A percentile compares a stretch with the other conserved stretches of the same genome.
Conservation (phyloP, 1,284 basidiomycete genomes). For the Sphaerobolus stellatus region DNA sequence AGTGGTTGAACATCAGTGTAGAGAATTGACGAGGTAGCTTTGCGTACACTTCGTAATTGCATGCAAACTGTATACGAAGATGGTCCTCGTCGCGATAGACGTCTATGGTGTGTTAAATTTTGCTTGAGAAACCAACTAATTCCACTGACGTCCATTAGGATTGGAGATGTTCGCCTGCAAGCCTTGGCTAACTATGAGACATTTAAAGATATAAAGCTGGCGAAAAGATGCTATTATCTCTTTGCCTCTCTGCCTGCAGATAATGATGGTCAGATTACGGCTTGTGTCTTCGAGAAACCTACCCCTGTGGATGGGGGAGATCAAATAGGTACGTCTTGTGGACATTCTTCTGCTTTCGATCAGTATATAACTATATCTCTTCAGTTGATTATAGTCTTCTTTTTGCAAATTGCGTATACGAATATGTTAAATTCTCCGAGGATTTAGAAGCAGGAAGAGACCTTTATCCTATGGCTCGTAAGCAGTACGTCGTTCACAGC, state of each 20-base stretch:
- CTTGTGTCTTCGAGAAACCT: constrained; percentile 23
- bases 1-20: background rate
- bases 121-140: background rate
- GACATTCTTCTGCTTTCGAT: no score
- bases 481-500: constrained; percentile 15
- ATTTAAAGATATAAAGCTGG: background rate
- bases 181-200: background rate
- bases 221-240: constrained; percentile 1
- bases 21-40: constrained; percentile 15
- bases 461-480: constrained; percentile 18
- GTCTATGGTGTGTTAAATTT: constrained; percentile 18
- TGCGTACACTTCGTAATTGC: constrained; percentile 19
- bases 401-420: constrained; percentile 19
- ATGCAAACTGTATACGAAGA: constrained; percentile 27
- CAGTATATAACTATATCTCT: no score
- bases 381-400: constrained; percentile 24
- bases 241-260: constrained; percentile 17
- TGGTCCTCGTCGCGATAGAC: constrained; percentile 21
- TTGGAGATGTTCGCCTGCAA: constrained; percentile 1
- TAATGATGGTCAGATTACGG: constrained; percentile 19
- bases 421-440: constrained; percentile 21
- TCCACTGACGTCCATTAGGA: background rate
- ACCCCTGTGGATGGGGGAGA: constrained; percentile 3
- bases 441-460: constrained; percentile 21
- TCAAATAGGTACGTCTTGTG: constrained; percentile 19